These are phyloP conservation scores for Edaphochlamys debaryana DNA, from an alignment of 139 green algal genomes.

Conservation along the genomic window DNA sequence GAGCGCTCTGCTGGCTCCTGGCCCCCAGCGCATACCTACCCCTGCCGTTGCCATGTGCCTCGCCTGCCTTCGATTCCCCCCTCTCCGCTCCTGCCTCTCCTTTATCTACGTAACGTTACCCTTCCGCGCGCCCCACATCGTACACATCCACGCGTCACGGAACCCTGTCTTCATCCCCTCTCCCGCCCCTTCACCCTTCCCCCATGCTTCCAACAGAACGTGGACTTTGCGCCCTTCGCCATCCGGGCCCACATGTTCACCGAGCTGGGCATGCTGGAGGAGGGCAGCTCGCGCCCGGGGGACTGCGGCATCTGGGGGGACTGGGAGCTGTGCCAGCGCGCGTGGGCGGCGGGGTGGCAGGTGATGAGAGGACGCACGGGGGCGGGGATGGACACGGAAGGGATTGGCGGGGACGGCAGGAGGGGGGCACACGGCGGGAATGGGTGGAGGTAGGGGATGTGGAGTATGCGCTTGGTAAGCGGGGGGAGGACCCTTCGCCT, in stretches of 20 bases:
- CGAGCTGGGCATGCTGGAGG: slow-evolving; percentile 39
- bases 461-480: background rate
- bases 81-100: background rate
- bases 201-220: background rate
- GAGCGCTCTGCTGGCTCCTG: background rate
- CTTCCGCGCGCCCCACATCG: no score
- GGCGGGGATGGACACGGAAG: background rate
- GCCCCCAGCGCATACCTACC: no score
- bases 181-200: background rate
- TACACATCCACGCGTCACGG: background rate
- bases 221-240: slow-evolving; percentile 44
- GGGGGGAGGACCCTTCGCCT: background rate
- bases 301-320: slow-evolving; percentile 52
- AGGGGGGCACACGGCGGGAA: fast-evolving
- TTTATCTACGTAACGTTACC: no score
- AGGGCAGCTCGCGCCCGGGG: slow-evolving; percentile 21
- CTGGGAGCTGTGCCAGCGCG: slow-evolving; percentile 37
- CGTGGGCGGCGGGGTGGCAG: slow-evolving; percentile 44
- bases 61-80: no score
- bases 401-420: background rate
- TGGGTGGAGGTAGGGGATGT: background rate
- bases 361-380: slow-evolving; percentile 9
- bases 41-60: no score
- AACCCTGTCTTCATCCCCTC: background rate
- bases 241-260: slow-evolving; percentile 12